Evolutionary conservation across 2,329 filamentous ascomycete species (phyloP).

Genomic region (Thielaviopsis populi): DNA sequence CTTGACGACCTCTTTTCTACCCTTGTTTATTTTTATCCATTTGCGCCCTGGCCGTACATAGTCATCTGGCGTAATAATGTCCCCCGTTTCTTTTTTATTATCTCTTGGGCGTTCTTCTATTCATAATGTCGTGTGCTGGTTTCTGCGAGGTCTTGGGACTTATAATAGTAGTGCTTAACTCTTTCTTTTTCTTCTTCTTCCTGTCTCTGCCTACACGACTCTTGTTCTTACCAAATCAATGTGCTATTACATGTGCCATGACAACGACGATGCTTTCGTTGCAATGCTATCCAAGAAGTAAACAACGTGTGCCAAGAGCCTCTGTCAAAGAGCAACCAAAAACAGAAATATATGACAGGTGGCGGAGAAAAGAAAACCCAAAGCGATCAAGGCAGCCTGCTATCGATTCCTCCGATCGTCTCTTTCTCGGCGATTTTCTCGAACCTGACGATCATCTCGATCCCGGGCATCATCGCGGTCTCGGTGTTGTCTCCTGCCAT

Average conservation of each 20-base stretch:
- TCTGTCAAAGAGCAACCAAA: too few species aligned
- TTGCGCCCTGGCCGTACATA: neutral
- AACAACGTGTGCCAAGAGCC: neutral
- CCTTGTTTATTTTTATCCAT: neutral
- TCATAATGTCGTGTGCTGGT: neutral
- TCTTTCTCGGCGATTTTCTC: neutral
- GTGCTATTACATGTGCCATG: neutral
- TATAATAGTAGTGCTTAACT: neutral
- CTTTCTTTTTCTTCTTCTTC: neutral
- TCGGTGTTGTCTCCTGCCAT: neutral
- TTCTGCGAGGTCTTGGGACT: neutral
- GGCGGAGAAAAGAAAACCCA: neutral
- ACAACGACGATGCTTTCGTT: neutral
- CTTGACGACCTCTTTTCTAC: neutral
- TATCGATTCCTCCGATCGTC: neutral
- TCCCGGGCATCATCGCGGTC: neutral
- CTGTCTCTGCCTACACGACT: too few species aligned
- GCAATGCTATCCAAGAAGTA: neutral
- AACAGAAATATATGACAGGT: too few species aligned
- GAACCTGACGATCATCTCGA: neutral
- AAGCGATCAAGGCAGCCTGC: neutral
- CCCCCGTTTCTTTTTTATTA: neutral
- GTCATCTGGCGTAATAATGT: neutral
- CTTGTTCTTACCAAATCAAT: too few species aligned
- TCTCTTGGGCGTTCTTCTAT: neutral